Base-by-base conservation (phyloP, 768 basidiomycete genomes). In the Podaxis rugospora region DNA sequence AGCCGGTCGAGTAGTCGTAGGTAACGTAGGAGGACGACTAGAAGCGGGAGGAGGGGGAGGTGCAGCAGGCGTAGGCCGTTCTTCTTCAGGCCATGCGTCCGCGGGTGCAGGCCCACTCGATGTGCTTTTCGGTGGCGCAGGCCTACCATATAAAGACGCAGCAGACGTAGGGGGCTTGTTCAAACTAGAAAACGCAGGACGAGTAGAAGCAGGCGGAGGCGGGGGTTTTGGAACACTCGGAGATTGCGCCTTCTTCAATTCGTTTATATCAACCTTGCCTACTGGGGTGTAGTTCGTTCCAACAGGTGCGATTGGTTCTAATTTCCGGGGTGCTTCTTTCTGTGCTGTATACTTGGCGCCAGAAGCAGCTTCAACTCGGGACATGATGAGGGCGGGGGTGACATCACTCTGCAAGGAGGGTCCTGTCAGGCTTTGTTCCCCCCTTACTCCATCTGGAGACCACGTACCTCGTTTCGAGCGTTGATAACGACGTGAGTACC, bases 311-410 rank as follows among this genome's bases (percentile, higher is more conserved):
- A 95, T 94, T 4, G 90, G 89, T 64, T 93, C 89, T 56, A 79
- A 80, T 67, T 82, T 87, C 60, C 89, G 85, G 0, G 89, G 71
- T n/a, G 78, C 72, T 67, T 95, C 92, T 52, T 88, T 87, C 67
- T 95, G 93, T 0, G 85, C 79, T 3, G 91, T 89, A 72, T 98
- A 98, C 67, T 85, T 92, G 0, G 93, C 85, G n/a, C 94, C 94
- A 11, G 92, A 94, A 9, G 93, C 89, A 16, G 89, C 87, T 76
- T 89, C 88, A n/a, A 96, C 85, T 47, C 90, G 85, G 61, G 86
- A 85, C 86, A 92, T 92, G 73, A 98, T 92, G 54, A 90, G 71
- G 0, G 79, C 76, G 0, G 95, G 90, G 0, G 84, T 74, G 21
- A 98, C 91, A 74, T 98, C 96, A 53, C 80, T 81, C 90, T 93